Conservation (phyloP, 2,329 filamentous ascomycete genomes). For the Colletotrichum siamense region DNA sequence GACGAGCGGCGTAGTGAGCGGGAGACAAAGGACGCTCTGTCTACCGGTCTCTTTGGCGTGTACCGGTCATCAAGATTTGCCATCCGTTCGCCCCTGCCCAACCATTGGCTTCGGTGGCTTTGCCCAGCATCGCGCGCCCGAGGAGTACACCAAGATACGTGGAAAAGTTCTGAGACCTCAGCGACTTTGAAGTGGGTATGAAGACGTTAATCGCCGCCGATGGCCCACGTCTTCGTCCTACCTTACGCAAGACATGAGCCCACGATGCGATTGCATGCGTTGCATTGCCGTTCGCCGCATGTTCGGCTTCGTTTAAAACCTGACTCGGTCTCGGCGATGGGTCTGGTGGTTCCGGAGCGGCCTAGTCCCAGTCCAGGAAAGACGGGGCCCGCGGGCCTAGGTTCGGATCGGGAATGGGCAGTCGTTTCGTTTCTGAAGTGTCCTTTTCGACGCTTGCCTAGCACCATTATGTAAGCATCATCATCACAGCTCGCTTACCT, state of each 20-base stretch:
- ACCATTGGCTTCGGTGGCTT: background rate
- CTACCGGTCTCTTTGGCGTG: constrained; percentile 1
- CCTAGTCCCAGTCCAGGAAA: constrained; percentile 11
- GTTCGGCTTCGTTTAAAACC: background rate
- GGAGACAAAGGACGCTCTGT: constrained; percentile 7
- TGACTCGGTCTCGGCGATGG: constrained; percentile 20
- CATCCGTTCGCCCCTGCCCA: background rate
- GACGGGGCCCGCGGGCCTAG: background rate
- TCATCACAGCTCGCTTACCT: background rate
- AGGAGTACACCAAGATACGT: background rate
- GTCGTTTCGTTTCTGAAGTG: background rate
- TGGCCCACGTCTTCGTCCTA: constrained; percentile 2
- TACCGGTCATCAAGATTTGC: background rate
- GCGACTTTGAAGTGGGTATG: background rate
- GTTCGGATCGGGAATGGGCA: background rate
- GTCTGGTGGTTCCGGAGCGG: constrained; percentile 11
- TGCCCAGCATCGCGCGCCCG: background rate
- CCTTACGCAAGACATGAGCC: constrained; percentile 5
- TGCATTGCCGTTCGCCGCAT: background rate
- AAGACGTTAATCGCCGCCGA: background rate
- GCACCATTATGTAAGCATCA: background rate
- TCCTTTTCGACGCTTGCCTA: background rate
- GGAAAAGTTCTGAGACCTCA: background rate
- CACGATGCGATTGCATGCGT: constrained; percentile 1
- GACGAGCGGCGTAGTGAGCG: constrained; percentile 7